phyloP scores from a whole-genome alignment of 2,329 filamentous ascomycete genomes.

The Exophiala sp. region DNA sequence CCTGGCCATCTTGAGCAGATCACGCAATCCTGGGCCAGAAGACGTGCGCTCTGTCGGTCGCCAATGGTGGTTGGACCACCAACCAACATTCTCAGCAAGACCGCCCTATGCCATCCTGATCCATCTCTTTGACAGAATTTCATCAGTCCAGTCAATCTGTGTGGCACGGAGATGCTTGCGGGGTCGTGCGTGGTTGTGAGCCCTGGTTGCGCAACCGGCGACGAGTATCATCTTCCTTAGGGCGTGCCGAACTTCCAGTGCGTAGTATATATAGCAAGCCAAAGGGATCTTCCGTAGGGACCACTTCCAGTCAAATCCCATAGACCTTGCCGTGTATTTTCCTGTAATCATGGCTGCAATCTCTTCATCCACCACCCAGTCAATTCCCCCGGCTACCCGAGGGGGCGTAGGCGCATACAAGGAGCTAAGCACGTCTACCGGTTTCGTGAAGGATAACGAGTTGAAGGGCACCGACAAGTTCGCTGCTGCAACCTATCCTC shows the following conservation, averaged over 20 bases:
- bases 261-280: not conserved
- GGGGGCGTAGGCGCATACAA: slow-evolving; percentile 25
- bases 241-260: no score
- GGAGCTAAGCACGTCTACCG: slow-evolving; percentile 15
- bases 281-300: not conserved
- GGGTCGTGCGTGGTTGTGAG: no score
- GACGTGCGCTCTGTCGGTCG: slow-evolving; percentile 12
- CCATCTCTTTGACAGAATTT: no score
- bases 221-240: no score
- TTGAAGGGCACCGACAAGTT: slow-evolving; percentile 50
- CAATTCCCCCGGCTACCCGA: not conserved
- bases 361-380: slow-evolving; percentile 6
- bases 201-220: no score
- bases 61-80: slow-evolving; percentile 3
- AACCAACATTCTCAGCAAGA: not conserved
- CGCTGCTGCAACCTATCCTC: slow-evolving; percentile 57
- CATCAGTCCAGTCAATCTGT: no score
- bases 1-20: slow-evolving; percentile 17
- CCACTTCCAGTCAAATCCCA: not conserved
- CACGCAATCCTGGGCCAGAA: slow-evolving; percentile 22
- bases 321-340: not conserved
- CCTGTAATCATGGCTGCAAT: not conserved
- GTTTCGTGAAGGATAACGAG: slow-evolving; percentile 45
- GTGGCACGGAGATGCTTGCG: no score
- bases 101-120: not conserved